These are phyloP conservation scores for Lachnellula cervina DNA, from an alignment of 2,329 filamentous ascomycete genomes.

Conservation along the genomic window DNA sequence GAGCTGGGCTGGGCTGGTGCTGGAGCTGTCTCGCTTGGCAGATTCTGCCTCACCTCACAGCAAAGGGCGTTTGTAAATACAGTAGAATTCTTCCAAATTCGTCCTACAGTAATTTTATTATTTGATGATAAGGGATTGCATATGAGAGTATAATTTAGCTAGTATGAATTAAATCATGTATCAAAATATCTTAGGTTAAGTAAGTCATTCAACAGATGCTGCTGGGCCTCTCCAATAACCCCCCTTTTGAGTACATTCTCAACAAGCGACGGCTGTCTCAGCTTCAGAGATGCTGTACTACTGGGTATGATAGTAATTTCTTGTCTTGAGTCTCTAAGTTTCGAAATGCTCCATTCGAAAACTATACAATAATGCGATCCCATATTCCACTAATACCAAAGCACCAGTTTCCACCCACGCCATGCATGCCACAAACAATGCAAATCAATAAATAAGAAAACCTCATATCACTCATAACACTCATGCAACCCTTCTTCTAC, in stretches of 20 bases:
- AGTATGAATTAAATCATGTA: no score
- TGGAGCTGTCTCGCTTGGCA: neutral
- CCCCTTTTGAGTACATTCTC: no score
- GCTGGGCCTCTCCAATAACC: no score
- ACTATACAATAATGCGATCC: constrained; percentile 6
- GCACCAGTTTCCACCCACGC: constrained; percentile 16
- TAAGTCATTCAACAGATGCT: no score
- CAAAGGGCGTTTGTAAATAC: neutral
- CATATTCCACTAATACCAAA: constrained; percentile 11
- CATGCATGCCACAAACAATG: constrained; percentile 13
- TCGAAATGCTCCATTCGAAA: constrained; percentile 4
- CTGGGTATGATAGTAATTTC: neutral
- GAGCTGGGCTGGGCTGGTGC: no score
- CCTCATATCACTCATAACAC: constrained; percentile 5
- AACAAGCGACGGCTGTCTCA: no score
- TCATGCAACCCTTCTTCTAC: neutral
- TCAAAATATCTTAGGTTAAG: no score
- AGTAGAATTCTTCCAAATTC: no score
- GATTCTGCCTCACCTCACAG: neutral
- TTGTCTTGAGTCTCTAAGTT: neutral
- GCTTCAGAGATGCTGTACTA: no score
- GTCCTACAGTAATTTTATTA: neutral
- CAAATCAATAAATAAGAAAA: constrained; percentile 16
- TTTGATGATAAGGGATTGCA: no score
- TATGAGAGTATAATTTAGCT: no score